phyloP scores from a whole-genome alignment of 305 asterid species.

The Rubia balearica region DNA sequence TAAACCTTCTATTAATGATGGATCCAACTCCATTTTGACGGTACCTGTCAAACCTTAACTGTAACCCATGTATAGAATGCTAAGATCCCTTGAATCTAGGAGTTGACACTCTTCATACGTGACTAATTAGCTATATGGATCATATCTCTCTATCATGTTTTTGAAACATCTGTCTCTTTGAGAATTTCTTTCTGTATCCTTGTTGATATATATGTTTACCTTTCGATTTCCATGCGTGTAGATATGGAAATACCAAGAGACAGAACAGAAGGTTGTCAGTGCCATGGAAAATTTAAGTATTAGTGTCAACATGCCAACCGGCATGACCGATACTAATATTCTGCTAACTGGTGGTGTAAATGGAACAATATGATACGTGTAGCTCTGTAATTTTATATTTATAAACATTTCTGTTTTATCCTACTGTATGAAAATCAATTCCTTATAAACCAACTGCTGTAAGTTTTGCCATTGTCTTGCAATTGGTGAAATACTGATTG shows the following conservation, averaged over 20 bases:
- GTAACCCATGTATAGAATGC: not conserved
- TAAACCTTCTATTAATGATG: not conserved
- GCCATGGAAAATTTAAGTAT: constrained; percentile 53
- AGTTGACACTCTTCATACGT: not conserved
- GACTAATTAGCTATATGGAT: constrained; percentile 2
- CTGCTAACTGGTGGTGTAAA: constrained; percentile 49
- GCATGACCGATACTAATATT: constrained; percentile 44
- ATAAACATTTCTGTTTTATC: not conserved
- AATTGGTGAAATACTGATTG: not conserved
- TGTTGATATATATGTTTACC: not conserved
- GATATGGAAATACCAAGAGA: constrained; percentile 62
- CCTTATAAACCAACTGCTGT: not conserved
- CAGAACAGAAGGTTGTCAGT: constrained; percentile 40
- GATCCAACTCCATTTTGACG: not conserved
- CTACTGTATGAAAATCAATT: not conserved
- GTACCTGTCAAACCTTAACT: not conserved
- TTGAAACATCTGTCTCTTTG: not conserved
- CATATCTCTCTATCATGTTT: not conserved
- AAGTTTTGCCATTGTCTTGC: not conserved
- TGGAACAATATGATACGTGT: constrained; percentile 48
- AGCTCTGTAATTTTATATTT: not conserved
- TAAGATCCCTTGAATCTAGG: not conserved
- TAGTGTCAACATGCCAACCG: constrained; percentile 43
- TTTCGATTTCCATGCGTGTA: constrained; percentile 15
- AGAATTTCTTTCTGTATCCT: not conserved